Conservation (phyloP, 495 filamentous ascomycete species). For the Apiosordaria backusii region DNA sequence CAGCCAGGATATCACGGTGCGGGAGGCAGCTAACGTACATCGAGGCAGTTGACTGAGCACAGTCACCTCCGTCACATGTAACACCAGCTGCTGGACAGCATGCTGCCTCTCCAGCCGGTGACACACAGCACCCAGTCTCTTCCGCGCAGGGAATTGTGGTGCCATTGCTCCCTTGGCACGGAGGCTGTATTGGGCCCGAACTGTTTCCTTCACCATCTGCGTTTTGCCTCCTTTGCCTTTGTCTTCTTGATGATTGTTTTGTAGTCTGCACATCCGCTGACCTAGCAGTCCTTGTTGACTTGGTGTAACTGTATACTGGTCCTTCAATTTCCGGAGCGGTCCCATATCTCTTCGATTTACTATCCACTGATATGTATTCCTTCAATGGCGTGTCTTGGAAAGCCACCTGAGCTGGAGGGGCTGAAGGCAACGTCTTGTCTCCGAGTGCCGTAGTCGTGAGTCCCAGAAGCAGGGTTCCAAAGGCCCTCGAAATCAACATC, state of each 20-base stretch:
- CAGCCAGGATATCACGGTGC: neutral
- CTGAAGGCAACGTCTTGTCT: neutral
- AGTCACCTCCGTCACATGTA: neutral
- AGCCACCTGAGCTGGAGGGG: neutral
- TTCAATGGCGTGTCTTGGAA: neutral
- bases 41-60: neutral
- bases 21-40: slow-evolving; percentile 5
- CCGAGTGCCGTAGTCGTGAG: neutral
- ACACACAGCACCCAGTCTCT: slow-evolving; percentile 1
- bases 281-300: neutral
- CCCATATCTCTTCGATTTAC: neutral
- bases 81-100: slow-evolving; percentile 1
- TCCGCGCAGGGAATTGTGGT: neutral
- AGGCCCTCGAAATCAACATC: slow-evolving; percentile 6
- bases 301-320: neutral
- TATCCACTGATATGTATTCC: neutral
- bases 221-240: neutral
- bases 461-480: slow-evolving; percentile 5
- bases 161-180: neutral
- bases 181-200: neutral
- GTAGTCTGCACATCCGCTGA: neutral
- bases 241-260: neutral
- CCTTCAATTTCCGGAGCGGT: neutral
- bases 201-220: neutral
- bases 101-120: neutral